Percentiles rank a stretch among this genome's conserved stretches.
These are phyloP conservation scores for Papiliotrema fonsecae DNA, from an alignment of 1,284 basidiomycete species.

Conservation along the genomic window DNA sequence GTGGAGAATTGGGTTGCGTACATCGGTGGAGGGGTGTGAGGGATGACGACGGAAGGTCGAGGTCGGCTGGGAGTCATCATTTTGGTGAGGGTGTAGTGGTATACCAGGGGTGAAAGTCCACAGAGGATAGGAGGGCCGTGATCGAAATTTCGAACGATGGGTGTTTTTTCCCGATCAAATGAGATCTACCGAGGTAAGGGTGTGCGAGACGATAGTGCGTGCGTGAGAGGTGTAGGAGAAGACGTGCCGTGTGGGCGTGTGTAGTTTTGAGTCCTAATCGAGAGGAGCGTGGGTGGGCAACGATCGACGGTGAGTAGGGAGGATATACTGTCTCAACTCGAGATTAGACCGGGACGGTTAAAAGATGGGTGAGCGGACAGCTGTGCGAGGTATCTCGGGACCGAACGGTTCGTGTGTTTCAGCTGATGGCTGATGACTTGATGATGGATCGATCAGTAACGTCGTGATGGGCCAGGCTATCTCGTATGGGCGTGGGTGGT, in stretches of 20 bases:
- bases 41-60: background rate
- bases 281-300: background rate
- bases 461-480: too few relatives aligned
- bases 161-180: too few relatives aligned
- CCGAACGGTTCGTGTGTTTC: too few relatives aligned
- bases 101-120: too few relatives aligned
- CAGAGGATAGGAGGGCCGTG: too few relatives aligned
- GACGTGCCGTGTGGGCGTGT: background rate
- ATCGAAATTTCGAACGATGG: too few relatives aligned
- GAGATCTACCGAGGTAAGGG: too few relatives aligned
- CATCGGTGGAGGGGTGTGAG: constrained; percentile 3
- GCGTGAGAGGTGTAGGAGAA: background rate
- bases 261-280: background rate
- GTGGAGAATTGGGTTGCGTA: background rate
- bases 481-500: too few relatives aligned
- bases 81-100: background rate
- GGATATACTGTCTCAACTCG: background rate
- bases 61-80: background rate
- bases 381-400: too few relatives aligned
- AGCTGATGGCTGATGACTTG: too few relatives aligned
- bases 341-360: background rate
- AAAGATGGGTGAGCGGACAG: background rate
- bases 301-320: background rate
- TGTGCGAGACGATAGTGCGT: background rate
- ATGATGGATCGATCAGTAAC: too few relatives aligned